phyloP scores from a whole-genome alignment of 257 asterid species.

The Solanum okadae region DNA sequence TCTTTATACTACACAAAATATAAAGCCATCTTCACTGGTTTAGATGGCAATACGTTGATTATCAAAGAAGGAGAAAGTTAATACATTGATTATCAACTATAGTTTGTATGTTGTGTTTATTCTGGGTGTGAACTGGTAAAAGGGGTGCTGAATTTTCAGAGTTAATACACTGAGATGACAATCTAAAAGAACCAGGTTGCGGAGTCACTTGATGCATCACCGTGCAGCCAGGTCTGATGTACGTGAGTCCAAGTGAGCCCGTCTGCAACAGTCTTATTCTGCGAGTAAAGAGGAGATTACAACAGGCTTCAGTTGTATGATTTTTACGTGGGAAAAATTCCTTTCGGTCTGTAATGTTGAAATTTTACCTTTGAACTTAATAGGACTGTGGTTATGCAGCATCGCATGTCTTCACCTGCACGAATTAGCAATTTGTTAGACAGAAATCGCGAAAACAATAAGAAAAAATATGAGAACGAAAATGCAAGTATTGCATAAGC shows the following conservation, averaged over 20 bases:
- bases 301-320: not conserved
- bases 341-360: not conserved
- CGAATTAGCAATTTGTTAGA: not conserved
- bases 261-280: conserved; percentile 57
- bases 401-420: conserved; percentile 53
- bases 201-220: conserved; percentile 30
- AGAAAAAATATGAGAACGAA: not conserved
- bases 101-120: not conserved
- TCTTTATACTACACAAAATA: not conserved
- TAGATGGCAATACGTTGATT: not conserved
- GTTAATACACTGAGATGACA: not conserved
- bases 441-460: not conserved
- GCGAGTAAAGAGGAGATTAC: conserved; percentile 3
- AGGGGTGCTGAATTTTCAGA: not conserved
- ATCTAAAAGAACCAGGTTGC: conserved; percentile 47
- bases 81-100: not conserved
- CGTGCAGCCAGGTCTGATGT: conserved; percentile 82
- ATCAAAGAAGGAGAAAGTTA: not conserved
- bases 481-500: not conserved
- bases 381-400: conserved; percentile 51
- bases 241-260: conserved; percentile 75
- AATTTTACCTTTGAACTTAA: conserved; percentile 67
- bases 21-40: conserved; percentile 1
- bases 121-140: not conserved
- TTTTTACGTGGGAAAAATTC: not conserved